Evolutionary conservation across 169 alveolate genomes (phyloP), one percentile per base, ranked within the genome.

Genomic region (Cryptosporidium canis): DNA sequence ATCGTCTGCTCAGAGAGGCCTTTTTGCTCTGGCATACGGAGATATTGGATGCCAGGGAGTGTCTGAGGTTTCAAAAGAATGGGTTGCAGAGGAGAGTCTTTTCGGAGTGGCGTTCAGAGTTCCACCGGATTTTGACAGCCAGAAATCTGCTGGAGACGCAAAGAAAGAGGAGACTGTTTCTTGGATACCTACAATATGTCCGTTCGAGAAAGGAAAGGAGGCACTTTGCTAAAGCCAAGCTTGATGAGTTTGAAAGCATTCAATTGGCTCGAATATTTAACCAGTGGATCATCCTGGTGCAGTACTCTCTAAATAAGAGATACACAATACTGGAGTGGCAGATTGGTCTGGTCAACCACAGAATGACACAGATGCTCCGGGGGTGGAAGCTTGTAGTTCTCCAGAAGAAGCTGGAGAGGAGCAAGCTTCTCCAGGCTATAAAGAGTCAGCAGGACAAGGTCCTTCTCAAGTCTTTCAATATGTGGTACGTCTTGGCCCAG

Each of bases 281-380:
- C 14, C 18, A 61, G n/a, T 77, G 87, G 87, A 8, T 55, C 5
- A 29, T 61, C 18, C n/a, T 77, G 14, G 39, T 77, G 5, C 56
- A 77, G 43, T 77, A 77, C 27, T 77, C 77, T 27, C 55, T 77
- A 72, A 77, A 45, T 61, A 77, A 77, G 44, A 55, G 87, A 61
- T 77, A 77, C 31, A 77, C 45, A 12, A 77, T 77, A 41, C n/a
- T 77, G 27, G 44, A 77, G 21, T 77, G 87, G 87, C 87, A 77
- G 44, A 43, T 77, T 0, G 9, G n/a, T 5, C 43, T 41, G 16
- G 9, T 35, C 0, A 77, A 77, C 33, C 33, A 39, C 0, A 41
- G 24, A 43, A 55, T 58, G 39, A 12, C 16, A 16, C 53, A 58
- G 31, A 24, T 77, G 14, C 7, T 77, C 4, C 3, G 31, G 7